Evolutionary conservation across 1,139 yeast genomes (phyloP).

Genomic region (Debaryomycetaceae sp.): DNA sequence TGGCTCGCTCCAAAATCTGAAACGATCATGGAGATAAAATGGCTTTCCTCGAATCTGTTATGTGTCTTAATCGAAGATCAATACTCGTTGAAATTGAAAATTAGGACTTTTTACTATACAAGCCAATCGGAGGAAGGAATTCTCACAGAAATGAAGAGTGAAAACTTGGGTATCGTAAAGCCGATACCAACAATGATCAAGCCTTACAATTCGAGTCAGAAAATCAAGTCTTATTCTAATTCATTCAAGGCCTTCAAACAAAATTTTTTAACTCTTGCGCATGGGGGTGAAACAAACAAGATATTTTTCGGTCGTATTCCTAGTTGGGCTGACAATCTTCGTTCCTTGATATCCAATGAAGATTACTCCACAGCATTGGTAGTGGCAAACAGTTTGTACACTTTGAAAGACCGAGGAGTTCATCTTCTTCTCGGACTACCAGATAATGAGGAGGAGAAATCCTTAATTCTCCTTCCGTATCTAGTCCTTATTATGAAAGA

Average conservation of each 20-base stretch:
- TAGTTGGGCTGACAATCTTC: slow-evolving; percentile 72
- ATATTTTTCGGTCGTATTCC: slow-evolving; percentile 53
- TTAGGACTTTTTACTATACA: slow-evolving; percentile 4
- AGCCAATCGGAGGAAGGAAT: background rate
- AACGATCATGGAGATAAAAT: slow-evolving; percentile 50
- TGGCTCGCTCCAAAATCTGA: slow-evolving; percentile 37
- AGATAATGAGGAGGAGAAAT: slow-evolving; percentile 36
- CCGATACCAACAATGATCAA: background rate
- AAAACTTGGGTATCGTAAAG: background rate
- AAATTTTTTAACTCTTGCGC: slow-evolving; percentile 19
- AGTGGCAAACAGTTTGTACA: slow-evolving; percentile 52
- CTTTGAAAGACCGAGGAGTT: slow-evolving; percentile 42
- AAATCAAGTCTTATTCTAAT: slow-evolving; percentile 3
- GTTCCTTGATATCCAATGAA: slow-evolving; percentile 44
- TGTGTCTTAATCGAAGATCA: slow-evolving; percentile 24
- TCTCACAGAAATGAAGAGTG: background rate
- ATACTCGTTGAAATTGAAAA: background rate
- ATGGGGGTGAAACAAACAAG: slow-evolving; percentile 19
- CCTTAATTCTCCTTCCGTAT: slow-evolving; percentile 49
- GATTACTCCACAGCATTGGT: slow-evolving; percentile 54
- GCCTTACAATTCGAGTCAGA: background rate
- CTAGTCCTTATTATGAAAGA: slow-evolving; percentile 55
- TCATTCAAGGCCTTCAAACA: slow-evolving; percentile 25
- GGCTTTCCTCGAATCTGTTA: slow-evolving; percentile 55
- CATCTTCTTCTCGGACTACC: slow-evolving; percentile 55